Base-by-base conservation (phyloP, 306 rosid genomes). In the Datisca glomerata region DNA sequence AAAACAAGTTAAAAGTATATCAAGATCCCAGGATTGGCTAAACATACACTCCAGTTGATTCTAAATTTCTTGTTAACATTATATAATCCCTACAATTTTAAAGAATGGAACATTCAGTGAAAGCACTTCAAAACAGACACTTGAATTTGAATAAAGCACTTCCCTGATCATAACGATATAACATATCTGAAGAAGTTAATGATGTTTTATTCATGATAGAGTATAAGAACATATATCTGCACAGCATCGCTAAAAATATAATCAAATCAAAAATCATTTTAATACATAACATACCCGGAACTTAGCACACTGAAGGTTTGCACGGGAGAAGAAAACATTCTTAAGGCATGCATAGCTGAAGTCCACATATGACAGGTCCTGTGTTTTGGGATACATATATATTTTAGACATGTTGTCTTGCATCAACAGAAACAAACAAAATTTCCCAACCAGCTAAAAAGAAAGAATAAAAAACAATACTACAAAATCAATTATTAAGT, bases 341-440 rank as follows among this genome's bases (percentile, higher is more conserved):
- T 59, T 83, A 65, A 83, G 78, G 59, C 95, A 79, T n/a, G 95
- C 97, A 72, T 67, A 70, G 68, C 97, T 83, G 71, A 87, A 87
- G 72, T 87, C 97, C 45, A 76, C 95, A 25, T 1, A 35, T 49
- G 94, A 87, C 14, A 87, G 59, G 49, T 87, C 97, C 97, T 87
- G 93, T 68, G 58, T 45, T 60, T 17, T 55, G 43, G n/a, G n/a
- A n/a, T n/a, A n/a, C n/a, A n/a, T n/a, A n/a, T n/a, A n/a, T n/a
- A n/a, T n/a, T n/a, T n/a, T n/a, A 12, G 14, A 49, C 34, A 48
- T n/a, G 5, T 8, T 6, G 21, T 9, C 21, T 49, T 49, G 21
- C 42, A 19, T 49, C 0, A 3, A 11, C 28, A 19, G 20, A 19
- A 32, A 19, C 18, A 12, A 47, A 18, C 19, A 31, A n/a, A 29